Evolutionary conservation across 1,139 yeast species (phyloP).

Genomic region (Magnusiomyces clavatus): DNA sequence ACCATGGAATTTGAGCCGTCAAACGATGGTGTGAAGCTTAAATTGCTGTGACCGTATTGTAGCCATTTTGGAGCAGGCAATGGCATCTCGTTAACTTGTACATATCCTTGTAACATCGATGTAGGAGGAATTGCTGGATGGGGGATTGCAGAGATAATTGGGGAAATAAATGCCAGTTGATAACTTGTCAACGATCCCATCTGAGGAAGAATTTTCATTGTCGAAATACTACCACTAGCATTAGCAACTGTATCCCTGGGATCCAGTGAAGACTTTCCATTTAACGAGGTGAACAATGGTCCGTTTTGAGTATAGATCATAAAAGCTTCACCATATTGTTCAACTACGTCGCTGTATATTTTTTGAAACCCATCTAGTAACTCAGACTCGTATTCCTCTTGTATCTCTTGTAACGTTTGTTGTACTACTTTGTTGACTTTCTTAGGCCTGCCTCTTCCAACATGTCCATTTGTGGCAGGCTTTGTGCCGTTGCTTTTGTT

Average conservation of each 20-base stretch:
- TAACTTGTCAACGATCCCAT: slow-evolving; percentile 31
- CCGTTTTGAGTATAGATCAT: slow-evolving; percentile 41
- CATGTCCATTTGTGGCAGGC: slow-evolving; percentile 13
- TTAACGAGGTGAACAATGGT: slow-evolving; percentile 65
- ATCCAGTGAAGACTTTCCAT: slow-evolving; percentile 59
- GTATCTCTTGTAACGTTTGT: slow-evolving; percentile 19
- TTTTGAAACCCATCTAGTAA: slow-evolving; percentile 55
- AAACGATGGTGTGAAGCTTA: slow-evolving; percentile 69
- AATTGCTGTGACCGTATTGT: slow-evolving; percentile 46
- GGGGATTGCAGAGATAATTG: slow-evolving; percentile 43
- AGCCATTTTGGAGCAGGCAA: slow-evolving; percentile 81
- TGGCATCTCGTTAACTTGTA: slow-evolving; percentile 84
- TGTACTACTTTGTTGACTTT: slow-evolving; percentile 18
- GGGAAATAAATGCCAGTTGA: slow-evolving; percentile 48
- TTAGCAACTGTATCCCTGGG: slow-evolving; percentile 44
- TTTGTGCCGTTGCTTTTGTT: slow-evolving; percentile 2
- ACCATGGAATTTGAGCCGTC: slow-evolving; percentile 69
- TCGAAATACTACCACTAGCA: slow-evolving; percentile 50
- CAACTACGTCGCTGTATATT: slow-evolving; percentile 52
- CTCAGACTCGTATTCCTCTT: slow-evolving; percentile 28
- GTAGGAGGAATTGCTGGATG: slow-evolving; percentile 59
- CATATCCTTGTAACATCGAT: slow-evolving; percentile 59
- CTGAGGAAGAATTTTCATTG: slow-evolving; percentile 53
- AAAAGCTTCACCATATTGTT: slow-evolving; percentile 59
- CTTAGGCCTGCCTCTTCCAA: not conserved